Evolutionary conservation across 1,284 basidiomycete genomes (phyloP).

Genomic region (Golubevia pallescens): DNA sequence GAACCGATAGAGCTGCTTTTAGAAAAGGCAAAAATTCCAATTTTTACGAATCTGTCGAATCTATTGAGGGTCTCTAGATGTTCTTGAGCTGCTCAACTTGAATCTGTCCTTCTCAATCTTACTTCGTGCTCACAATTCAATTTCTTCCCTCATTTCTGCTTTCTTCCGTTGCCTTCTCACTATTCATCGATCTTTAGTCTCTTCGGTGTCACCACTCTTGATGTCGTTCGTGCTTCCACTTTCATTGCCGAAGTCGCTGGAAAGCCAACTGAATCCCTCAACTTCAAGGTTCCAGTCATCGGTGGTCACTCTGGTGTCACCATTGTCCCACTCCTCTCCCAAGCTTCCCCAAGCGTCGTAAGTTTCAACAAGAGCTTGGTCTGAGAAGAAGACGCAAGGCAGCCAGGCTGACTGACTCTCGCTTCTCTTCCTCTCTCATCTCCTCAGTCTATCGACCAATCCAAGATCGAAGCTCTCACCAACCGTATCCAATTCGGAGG

Average conservation of each 20-base stretch:
- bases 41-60: too few relatives aligned
- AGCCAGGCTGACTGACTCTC: too few relatives aligned
- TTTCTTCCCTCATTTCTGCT: not conserved
- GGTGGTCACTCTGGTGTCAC: conserved; percentile 96
- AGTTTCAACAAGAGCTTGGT: too few relatives aligned
- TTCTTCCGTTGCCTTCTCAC: too few relatives aligned
- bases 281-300: conserved; percentile 82
- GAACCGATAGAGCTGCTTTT: too few relatives aligned
- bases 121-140: not conserved
- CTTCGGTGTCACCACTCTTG: conserved; percentile 91
- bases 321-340: conserved; percentile 92
- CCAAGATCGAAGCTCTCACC: conserved; percentile 54
- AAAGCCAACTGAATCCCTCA: conserved; percentile 70
- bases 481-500: conserved; percentile 65
- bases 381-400: too few relatives aligned
- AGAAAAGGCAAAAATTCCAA: too few relatives aligned
- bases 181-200: conserved; percentile 32
- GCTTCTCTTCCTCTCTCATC: conserved; percentile 10
- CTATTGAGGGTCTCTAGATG: too few relatives aligned
- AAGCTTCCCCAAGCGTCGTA: conserved; percentile 70
- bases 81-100: too few relatives aligned
- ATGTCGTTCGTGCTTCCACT: conserved; percentile 91
- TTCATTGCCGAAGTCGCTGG: conserved; percentile 82
- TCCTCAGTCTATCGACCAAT: conserved; percentile 32
- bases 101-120: too few relatives aligned